Conservation (phyloP, 176 grass and related monocot species). For the Oryza meyeriana region DNA sequence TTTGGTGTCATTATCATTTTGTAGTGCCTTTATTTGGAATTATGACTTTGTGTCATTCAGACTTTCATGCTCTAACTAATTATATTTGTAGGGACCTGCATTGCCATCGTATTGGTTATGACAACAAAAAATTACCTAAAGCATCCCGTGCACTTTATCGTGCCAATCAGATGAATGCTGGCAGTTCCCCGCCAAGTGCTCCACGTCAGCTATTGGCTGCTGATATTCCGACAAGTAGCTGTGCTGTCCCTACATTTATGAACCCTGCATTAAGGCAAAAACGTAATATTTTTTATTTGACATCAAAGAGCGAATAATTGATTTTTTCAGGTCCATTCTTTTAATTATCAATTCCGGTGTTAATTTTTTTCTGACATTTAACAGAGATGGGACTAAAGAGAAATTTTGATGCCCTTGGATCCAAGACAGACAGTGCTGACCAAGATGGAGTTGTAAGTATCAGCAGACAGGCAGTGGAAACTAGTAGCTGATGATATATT, state of each 20-base stretch:
- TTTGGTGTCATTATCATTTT: neutral
- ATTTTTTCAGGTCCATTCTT: constrained; percentile 1
- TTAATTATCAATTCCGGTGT: constrained; percentile 25
- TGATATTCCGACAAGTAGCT: constrained; percentile 46
- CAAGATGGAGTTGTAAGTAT: constrained; percentile 38
- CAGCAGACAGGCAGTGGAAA: constrained; percentile 21
- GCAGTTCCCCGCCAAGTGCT: constrained; percentile 14
- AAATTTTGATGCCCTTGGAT: constrained; percentile 34
- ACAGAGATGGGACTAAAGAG: constrained; percentile 53
- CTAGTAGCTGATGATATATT: constrained; percentile 21
- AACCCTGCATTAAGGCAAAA: constrained; percentile 16
- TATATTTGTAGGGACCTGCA: constrained; percentile 61
- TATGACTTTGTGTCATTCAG: constrained; percentile 3
- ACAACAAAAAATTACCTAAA: constrained; percentile 71
- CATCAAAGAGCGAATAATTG: constrained; percentile 24
- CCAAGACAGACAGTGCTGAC: constrained; percentile 8
- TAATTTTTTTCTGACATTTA: constrained; percentile 38
- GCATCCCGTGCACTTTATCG: constrained; percentile 43
- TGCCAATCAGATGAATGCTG: constrained; percentile 25
- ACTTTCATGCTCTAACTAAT: constrained; percentile 13
- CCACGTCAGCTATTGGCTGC: constrained; percentile 20
- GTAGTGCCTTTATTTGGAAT: neutral
- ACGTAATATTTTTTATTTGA: constrained; percentile 2
- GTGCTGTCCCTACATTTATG: constrained; percentile 19
- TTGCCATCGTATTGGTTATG: constrained; percentile 82